Evolutionary conservation across 2,329 filamentous ascomycete genomes (phyloP), one percentile per base, ranked within the genome.

Genomic region (Graphium sp.): DNA sequence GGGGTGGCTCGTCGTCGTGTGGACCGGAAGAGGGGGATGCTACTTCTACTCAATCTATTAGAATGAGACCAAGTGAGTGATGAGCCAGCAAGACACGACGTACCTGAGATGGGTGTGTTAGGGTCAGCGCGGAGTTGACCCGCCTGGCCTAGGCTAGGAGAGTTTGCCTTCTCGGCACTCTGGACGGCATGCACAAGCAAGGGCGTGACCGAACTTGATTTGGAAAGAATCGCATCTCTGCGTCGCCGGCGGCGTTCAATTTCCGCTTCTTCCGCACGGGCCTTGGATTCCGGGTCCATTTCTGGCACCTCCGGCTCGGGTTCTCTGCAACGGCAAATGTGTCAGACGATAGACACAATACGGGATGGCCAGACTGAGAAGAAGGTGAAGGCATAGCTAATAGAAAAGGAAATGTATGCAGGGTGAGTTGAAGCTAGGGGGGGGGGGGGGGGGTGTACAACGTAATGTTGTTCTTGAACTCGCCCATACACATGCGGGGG

Each of bases 171-270:
- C 37, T 66, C 70, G 27, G 66, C 59, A 33, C 67, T 62, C 37
- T 75, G 70, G 22, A 87, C 58, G 33, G 78, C 76, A 52, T 85
- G 74, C 36, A 87, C 70, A 35, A 80, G 66, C 42, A 87, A 61
- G 29, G 80, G 77, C 28, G 75, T 74, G 29, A 74, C 67, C 42
- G 76, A 74, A 39, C 72, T 74, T 42, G 83, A 78, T 56, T 84
- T 91, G 47, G 81, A 78, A 46, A 83, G 69, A 37, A 92, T 78
- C 37, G 82, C 81, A 54, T 89, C 81, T 38, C 85, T 75, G 33
- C 79, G 72, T 46, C 78, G 83, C 17, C 84, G 77, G 31, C 85
- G 78, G 42, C 83, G 75, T 49, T 91, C 80, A 42, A 93, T 79
- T 43, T 87, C 65, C 39, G 79, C 74, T 36, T 78, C 79, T 55